Evolutionary conservation across 176 grass and related monocot species (phyloP).

Genomic region (Oryza glaberrima): DNA sequence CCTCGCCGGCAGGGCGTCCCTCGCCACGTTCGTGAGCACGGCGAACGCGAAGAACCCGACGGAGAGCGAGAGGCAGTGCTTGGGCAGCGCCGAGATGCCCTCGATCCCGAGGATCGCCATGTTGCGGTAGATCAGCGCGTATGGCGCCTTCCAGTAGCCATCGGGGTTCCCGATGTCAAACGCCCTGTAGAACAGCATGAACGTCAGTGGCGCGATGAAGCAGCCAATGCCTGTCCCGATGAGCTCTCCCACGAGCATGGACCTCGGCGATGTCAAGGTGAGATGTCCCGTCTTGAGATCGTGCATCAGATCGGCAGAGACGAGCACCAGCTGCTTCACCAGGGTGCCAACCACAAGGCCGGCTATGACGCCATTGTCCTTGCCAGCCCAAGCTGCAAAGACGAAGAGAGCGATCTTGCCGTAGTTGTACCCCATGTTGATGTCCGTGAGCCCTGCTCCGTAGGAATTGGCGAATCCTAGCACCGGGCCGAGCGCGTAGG

Average conservation of each 20-base stretch:
- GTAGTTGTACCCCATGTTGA: constrained; percentile 96
- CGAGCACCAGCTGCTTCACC: constrained; percentile 70
- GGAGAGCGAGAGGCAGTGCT: constrained; percentile 67
- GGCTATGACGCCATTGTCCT: constrained; percentile 65
- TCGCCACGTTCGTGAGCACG: constrained; percentile 40
- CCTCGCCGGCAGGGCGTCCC: constrained; percentile 59
- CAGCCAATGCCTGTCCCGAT: constrained; percentile 85
- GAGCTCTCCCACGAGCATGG: constrained; percentile 69
- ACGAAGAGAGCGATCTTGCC: constrained; percentile 84
- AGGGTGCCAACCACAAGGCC: constrained; percentile 64
- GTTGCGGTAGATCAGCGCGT: constrained; percentile 85
- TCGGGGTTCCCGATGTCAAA: constrained; percentile 84
- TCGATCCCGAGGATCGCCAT: constrained; percentile 91
- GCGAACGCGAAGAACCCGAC: constrained; percentile 81
- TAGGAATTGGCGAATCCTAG: constrained; percentile 85
- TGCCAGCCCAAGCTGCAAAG: constrained; percentile 69
- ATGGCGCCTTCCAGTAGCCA: constrained; percentile 84
- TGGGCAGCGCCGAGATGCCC: constrained; percentile 68
- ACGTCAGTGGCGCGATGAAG: constrained; percentile 69
- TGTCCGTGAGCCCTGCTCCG: constrained; percentile 82
- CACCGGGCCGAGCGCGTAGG: constrained; percentile 65
- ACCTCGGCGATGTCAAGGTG: constrained; percentile 78
- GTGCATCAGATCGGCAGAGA: constrained; percentile 81
- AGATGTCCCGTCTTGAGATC: constrained; percentile 89
- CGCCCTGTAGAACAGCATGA: constrained; percentile 88